Percentiles rank a stretch among this genome's conserved stretches.
Conservation (phyloP, 768 basidiomycete genomes). For the Podaxis carcinomalis region DNA sequence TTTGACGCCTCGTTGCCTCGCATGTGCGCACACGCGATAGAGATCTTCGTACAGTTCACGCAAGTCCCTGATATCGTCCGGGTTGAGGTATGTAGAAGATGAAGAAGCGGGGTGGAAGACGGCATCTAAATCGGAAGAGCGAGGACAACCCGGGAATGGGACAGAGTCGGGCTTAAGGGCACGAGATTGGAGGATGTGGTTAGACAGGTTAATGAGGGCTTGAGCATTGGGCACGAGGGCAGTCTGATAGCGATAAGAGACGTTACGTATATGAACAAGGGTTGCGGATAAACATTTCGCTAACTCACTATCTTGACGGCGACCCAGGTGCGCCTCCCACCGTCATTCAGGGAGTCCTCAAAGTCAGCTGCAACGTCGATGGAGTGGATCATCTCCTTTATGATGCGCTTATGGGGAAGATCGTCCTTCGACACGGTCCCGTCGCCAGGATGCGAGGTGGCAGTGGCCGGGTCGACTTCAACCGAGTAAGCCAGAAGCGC, state of each 20-base stretch:
- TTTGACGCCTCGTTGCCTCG: conserved; percentile 56
- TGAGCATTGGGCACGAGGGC: conserved; percentile 64
- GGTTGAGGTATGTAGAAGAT: conserved; percentile 30
- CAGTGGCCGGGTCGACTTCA: conserved; percentile 54
- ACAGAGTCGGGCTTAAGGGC: conserved; percentile 28
- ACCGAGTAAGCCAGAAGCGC: conserved; percentile 80
- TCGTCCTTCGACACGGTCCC: conserved; percentile 17
- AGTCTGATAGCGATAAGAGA: conserved; percentile 35
- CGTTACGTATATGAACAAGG: background rate
- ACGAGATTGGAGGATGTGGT: conserved; percentile 46
- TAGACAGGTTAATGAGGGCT: conserved; percentile 58
- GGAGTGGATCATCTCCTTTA: conserved; percentile 71
- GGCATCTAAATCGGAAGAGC: conserved; percentile 51
- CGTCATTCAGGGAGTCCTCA: conserved; percentile 46
- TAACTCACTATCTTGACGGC: conserved; percentile 62
- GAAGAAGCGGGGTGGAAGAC: conserved; percentile 31
- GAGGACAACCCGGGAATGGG: conserved; percentile 69
- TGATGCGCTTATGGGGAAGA: conserved; percentile 53
- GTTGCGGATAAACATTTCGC: conserved; percentile 34
- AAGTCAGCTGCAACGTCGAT: conserved; percentile 81
- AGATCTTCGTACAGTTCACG: conserved; percentile 60
- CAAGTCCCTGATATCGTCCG: conserved; percentile 57
- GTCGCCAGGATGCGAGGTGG: conserved; percentile 16
- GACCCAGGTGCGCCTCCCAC: conserved; percentile 69
- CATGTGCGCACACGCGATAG: conserved; percentile 57